Evolutionary conservation across 495 filamentous ascomycete species (phyloP).

Genomic region (Penicillium pancosmium): DNA sequence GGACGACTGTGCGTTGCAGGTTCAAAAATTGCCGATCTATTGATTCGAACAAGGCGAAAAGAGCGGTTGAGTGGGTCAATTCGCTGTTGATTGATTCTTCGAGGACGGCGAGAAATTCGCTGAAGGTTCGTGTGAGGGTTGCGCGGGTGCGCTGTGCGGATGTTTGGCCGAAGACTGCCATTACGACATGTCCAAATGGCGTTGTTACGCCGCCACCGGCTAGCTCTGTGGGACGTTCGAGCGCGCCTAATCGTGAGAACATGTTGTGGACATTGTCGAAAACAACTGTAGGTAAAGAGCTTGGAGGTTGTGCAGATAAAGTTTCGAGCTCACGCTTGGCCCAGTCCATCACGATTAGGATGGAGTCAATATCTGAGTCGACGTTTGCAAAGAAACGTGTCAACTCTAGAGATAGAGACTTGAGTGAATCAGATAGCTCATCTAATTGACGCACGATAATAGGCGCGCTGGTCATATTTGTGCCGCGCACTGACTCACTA

Average conservation of each 20-base stretch:
- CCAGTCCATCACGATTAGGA: constrained; percentile 95
- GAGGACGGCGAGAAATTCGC: constrained; percentile 81
- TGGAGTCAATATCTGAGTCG: constrained; percentile 87
- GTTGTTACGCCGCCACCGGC: constrained; percentile 59
- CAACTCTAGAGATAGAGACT: constrained; percentile 76
- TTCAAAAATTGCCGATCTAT: constrained; percentile 90
- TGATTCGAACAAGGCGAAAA: constrained; percentile 82
- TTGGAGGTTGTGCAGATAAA: constrained; percentile 55
- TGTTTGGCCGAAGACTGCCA: constrained; percentile 75
- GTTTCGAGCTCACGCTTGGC: constrained; percentile 75
- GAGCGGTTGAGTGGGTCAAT: constrained; percentile 69
- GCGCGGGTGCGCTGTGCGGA: constrained; percentile 74
- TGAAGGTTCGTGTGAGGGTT: constrained; percentile 82
- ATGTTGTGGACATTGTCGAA: constrained; percentile 81
- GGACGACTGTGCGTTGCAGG: constrained; percentile 80
- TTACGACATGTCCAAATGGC: constrained; percentile 63
- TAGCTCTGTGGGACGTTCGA: constrained; percentile 52
- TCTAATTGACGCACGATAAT: constrained; percentile 85
- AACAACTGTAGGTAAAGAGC: constrained; percentile 61
- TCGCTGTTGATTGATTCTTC: constrained; percentile 88
- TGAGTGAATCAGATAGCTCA: constrained; percentile 78
- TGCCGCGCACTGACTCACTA: constrained; percentile 81
- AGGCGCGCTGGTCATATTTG: constrained; percentile 85
- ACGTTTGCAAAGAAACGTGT: constrained; percentile 90
- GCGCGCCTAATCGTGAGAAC: constrained; percentile 65